Percentiles rank a stretch among this genome's conserved stretches.
phyloP scores from a whole-genome alignment of 2,329 filamentous ascomycete species.

The Aspergillus transmontanensis region DNA sequence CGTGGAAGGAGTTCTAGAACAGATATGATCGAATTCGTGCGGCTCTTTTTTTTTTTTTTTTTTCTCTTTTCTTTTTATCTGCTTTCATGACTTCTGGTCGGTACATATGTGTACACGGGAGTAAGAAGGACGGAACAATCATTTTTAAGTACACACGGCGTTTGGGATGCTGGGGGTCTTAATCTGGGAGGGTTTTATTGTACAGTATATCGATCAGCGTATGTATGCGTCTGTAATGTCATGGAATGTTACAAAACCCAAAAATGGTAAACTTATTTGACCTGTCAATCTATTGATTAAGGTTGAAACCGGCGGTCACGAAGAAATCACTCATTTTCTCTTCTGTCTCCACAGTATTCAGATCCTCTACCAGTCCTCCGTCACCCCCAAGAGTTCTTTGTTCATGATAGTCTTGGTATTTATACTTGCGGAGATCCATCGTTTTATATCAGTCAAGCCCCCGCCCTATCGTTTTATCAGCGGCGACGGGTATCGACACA shows the following conservation, averaged over 20 bases:
- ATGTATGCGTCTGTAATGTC: neutral
- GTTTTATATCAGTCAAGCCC: neutral
- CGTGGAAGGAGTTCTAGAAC: slow-evolving; percentile 63
- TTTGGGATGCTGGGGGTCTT: neutral
- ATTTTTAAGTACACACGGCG: neutral
- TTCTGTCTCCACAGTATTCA: neutral
- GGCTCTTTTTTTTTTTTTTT: neutral
- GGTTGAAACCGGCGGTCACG: neutral
- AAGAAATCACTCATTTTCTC: neutral
- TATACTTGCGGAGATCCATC: neutral
- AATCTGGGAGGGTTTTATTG: neutral
- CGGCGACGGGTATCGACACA: neutral
- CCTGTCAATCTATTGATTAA: neutral
- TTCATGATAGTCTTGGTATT: neutral
- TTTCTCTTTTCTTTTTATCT: neutral
- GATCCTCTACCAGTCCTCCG: neutral
- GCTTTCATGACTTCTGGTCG: neutral
- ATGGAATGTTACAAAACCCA: neutral
- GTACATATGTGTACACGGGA: neutral
- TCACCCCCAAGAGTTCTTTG: neutral
- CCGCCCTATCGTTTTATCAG: neutral
- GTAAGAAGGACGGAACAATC: neutral
- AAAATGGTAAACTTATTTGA: neutral
- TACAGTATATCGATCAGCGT: slow-evolving; percentile 6
- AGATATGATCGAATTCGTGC: slow-evolving; percentile 34